These are phyloP conservation scores for Rhodotorula sp. DNA, from an alignment of 1,284 basidiomycete species.

Conservation along the genomic window DNA sequence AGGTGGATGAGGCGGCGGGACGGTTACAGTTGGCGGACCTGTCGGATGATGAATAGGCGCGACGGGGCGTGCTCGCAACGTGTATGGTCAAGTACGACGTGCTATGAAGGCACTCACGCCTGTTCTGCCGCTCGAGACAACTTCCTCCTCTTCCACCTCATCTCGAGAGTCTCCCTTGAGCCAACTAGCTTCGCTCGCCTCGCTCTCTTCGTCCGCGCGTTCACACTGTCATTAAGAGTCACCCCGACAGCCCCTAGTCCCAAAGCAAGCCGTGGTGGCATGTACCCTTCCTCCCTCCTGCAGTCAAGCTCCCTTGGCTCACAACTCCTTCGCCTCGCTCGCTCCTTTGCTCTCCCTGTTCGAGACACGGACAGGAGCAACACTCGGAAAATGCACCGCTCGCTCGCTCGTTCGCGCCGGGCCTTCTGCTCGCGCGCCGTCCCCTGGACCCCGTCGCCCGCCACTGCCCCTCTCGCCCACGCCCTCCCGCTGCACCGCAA, in stretches of 20 bases:
- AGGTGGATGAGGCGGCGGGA: constrained; percentile 56
- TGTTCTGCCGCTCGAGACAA: too few relatives aligned
- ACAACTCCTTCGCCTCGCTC: background rate
- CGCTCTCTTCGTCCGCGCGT: background rate
- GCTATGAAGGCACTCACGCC: too few relatives aligned
- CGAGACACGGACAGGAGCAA: too few relatives aligned
- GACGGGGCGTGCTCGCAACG: background rate
- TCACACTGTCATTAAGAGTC: too few relatives aligned
- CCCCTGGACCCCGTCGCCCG: background rate
- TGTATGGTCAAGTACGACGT: background rate
- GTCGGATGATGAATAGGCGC: constrained; percentile 30
- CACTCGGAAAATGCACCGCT: constrained; percentile 13
- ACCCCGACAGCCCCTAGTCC: too few relatives aligned
- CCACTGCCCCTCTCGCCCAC: background rate
- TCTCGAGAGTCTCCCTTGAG: too few relatives aligned
- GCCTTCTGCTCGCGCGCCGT: background rate
- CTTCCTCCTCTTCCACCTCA: too few relatives aligned
- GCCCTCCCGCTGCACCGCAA: background rate
- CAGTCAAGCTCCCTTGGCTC: too few relatives aligned
- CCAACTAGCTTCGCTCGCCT: too few relatives aligned
- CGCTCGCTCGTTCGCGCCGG: constrained; percentile 7
- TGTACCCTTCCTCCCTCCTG: too few relatives aligned
- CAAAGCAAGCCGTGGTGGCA: too few relatives aligned
- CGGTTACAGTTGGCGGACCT: constrained; percentile 25
- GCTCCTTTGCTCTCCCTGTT: background rate